A percentile compares a stretch with the other conserved stretches of the same genome.
Conservation (phyloP, 345 rosid species). For the Moricandia moricandioides region DNA sequence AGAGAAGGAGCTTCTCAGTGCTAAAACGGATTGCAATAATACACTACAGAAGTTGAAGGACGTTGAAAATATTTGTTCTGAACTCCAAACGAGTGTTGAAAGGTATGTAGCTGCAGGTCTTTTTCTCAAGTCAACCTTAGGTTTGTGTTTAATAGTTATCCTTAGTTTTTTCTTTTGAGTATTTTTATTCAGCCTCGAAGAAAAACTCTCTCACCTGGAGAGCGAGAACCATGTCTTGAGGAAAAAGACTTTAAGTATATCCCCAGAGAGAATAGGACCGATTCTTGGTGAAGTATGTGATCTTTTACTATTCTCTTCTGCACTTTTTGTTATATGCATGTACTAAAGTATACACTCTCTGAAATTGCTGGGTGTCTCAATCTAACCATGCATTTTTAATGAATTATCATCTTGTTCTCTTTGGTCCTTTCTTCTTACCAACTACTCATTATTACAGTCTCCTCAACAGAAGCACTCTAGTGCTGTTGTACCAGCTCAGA, state of each 20-base stretch:
- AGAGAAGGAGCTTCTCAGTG: conserved; percentile 66
- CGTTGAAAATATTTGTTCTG: conserved; percentile 63
- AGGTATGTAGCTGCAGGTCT: conserved; percentile 48
- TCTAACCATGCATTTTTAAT: not conserved
- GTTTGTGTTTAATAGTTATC: not conserved
- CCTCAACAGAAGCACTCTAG: conserved; percentile 57
- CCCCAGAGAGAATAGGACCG: conserved; percentile 54
- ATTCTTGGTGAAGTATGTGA: conserved; percentile 67
- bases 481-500: conserved; percentile 43
- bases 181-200: conserved; percentile 53
- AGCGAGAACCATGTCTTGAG: conserved; percentile 81
- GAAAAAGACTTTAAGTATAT: conserved; percentile 58
- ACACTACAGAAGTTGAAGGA: conserved; percentile 57
- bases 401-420: conserved; percentile 1
- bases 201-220: conserved; percentile 67
- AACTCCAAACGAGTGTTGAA: conserved; percentile 61
- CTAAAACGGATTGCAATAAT: conserved; percentile 51
- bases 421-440: conserved; percentile 10
- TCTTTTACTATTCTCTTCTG: conserved; percentile 21
- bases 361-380: not conserved
- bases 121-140: conserved; percentile 7
- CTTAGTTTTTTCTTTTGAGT: not conserved
- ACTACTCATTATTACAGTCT: conserved; percentile 17
- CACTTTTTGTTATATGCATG: conserved; percentile 18
- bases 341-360: conserved; percentile 3